Percentiles rank a stretch among this genome's conserved stretches.
These are phyloP conservation scores for Penicillium sp. DNA, from an alignment of 2,329 filamentous ascomycete species.

Conservation along the genomic window DNA sequence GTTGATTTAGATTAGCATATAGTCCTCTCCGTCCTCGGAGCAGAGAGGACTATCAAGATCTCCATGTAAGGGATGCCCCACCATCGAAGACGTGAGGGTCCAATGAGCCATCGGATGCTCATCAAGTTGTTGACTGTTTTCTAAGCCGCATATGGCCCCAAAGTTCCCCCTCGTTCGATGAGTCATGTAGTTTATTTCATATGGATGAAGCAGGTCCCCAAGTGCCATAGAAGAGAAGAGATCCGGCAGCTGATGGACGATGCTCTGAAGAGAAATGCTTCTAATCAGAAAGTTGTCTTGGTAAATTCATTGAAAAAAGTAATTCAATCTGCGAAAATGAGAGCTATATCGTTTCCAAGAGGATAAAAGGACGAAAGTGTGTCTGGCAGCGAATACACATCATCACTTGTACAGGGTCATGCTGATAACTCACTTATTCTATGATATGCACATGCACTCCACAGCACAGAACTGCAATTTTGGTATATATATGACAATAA, in stretches of 20 bases:
- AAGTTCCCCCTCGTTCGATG: background rate
- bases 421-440: background rate
- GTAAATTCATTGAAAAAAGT: background rate
- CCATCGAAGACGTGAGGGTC: background rate
- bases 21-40: no score
- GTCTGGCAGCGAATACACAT: background rate
- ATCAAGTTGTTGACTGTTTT: background rate
- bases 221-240: background rate
- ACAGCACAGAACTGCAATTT: background rate
- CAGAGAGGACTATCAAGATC: background rate
- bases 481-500: background rate
- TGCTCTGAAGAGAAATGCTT: background rate
- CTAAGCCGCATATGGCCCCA: no score
- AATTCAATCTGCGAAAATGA: background rate
- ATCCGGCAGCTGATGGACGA: background rate
- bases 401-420: background rate
- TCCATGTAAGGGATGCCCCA: background rate
- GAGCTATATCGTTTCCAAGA: background rate
- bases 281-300: background rate
- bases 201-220: background rate
- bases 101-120: background rate
- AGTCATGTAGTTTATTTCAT: background rate
- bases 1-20: no score
- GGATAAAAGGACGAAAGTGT: background rate
- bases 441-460: background rate